Evolutionary conservation across 306 rosid species (phyloP).

Genomic region (Prunus padus): DNA sequence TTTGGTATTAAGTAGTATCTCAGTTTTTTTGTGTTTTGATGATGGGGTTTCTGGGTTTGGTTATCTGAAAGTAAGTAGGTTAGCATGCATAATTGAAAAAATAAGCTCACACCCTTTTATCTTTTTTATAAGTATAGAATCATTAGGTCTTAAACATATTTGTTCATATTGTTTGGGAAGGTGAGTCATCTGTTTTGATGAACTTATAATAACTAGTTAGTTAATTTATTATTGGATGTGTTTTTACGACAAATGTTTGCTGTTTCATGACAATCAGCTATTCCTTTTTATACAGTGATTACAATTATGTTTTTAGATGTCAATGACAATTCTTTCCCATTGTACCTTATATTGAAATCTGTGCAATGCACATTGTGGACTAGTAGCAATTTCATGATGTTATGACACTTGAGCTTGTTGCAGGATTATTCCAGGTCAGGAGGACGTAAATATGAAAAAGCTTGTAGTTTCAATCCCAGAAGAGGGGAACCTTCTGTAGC

Average conservation of each 20-base stretch:
- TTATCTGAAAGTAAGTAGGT: not conserved
- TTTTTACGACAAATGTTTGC: not conserved
- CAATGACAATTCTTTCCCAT: constrained; percentile 14
- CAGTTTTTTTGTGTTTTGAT: not conserved
- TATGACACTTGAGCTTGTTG: constrained; percentile 33
- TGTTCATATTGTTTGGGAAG: not conserved
- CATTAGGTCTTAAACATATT: not conserved
- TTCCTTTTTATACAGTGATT: not conserved
- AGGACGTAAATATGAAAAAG: constrained; percentile 80
- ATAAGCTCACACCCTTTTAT: not conserved
- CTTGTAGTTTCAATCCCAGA: constrained; percentile 77
- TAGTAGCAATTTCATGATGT: constrained; percentile 20
- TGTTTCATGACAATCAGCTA: not conserved
- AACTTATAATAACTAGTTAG: not conserved
- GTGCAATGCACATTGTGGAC: constrained; percentile 2
- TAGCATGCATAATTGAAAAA: not conserved
- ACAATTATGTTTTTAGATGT: constrained; percentile 9
- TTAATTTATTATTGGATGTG: not conserved
- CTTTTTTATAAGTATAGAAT: not conserved
- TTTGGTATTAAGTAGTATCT: not conserved
- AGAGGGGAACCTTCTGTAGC: constrained; percentile 36
- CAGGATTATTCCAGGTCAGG: constrained; percentile 83
- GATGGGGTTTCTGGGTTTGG: not conserved
- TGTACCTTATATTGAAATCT: constrained; percentile 2
- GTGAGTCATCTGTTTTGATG: not conserved